Evolutionary conservation across 2,329 filamentous ascomycete species (phyloP).

Genomic region (Diaporthe amygdali): DNA sequence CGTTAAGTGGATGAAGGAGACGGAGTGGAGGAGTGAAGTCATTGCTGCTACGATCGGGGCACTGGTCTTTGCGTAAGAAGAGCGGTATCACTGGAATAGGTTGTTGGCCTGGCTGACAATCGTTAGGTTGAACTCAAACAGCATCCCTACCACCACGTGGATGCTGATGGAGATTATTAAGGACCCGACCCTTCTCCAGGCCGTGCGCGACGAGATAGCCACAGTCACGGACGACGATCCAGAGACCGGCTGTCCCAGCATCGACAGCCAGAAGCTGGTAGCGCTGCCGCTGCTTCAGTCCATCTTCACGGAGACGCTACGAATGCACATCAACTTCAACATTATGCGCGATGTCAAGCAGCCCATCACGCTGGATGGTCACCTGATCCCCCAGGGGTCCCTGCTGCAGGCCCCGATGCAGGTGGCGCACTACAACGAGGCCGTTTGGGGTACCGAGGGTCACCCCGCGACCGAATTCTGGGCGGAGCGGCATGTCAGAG

Average conservation of each 20-base stretch:
- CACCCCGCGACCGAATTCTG: slow-evolving; percentile 25
- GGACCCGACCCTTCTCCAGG: slow-evolving; percentile 17
- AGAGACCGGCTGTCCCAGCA: neutral
- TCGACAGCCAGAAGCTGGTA: slow-evolving; percentile 30
- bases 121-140: slow-evolving; percentile 26
- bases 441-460: slow-evolving; percentile 14
- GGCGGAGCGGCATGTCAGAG: slow-evolving; percentile 21
- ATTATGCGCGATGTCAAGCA: slow-evolving; percentile 31
- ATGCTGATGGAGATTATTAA: slow-evolving; percentile 25
- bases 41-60: neutral
- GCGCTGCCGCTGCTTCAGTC: slow-evolving; percentile 34
- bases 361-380: slow-evolving; percentile 26
- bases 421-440: slow-evolving; percentile 30
- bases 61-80: slow-evolving; percentile 19
- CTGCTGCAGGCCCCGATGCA: slow-evolving; percentile 31
- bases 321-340: slow-evolving; percentile 32
- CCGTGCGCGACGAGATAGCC: slow-evolving; percentile 20
- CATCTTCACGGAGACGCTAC: slow-evolving; percentile 33
- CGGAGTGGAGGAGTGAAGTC: neutral
- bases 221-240: neutral
- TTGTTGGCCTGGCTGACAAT: neutral
- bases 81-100: neutral
- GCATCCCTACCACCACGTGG: slow-evolving; percentile 27
- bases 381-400: slow-evolving; percentile 26
- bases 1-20: slow-evolving; percentile 18